phyloP scores from a whole-genome alignment of 2,329 filamentous ascomycete species.

The Neofusicoccum sp. region DNA sequence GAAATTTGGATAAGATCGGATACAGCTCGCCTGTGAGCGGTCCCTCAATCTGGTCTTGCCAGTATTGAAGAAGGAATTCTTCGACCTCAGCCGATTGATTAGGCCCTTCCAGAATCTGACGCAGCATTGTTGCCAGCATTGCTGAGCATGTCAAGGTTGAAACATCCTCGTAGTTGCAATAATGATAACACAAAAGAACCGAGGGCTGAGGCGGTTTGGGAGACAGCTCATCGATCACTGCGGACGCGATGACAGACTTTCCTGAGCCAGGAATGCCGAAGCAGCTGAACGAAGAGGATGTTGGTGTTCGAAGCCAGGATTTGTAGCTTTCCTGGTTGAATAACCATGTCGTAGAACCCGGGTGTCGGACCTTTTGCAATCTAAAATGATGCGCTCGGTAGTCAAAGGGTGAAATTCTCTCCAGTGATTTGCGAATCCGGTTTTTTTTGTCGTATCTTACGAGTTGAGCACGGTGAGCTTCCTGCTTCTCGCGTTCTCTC shows the following conservation, averaged over 20 bases:
- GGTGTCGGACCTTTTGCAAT: conserved; percentile 14
- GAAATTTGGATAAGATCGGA: not conserved
- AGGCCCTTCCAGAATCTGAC: conserved; percentile 20
- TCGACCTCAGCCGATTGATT: conserved; percentile 18
- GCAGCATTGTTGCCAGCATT: conserved; percentile 20
- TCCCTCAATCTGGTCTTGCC: not conserved
- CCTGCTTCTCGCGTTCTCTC: conserved; percentile 20
- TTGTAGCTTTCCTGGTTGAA: conserved; percentile 7
- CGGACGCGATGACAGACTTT: conserved; percentile 24
- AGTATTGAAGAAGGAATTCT: not conserved
- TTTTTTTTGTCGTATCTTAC: conserved; percentile 19
- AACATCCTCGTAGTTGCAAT: conserved; percentile 22
- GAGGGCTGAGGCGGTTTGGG: not conserved
- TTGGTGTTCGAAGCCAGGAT: conserved; percentile 15
- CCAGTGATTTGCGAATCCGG: conserved; percentile 19
- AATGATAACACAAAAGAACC: conserved; percentile 21
- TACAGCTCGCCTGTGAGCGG: not conserved
- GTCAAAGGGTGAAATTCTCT: conserved; percentile 18
- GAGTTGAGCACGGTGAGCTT: conserved; percentile 20
- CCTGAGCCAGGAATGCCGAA: conserved; percentile 28
- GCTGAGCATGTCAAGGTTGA: conserved; percentile 19
- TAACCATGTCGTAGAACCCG: conserved; percentile 23
- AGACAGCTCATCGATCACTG: conserved; percentile 18
- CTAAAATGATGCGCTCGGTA: conserved; percentile 21
- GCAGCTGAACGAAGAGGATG: conserved; percentile 22